Percentiles rank a stretch among this genome's conserved stretches.
Evolutionary conservation across 1,284 basidiomycete genomes (phyloP).

Genomic region (Schizophyllum amplum): DNA sequence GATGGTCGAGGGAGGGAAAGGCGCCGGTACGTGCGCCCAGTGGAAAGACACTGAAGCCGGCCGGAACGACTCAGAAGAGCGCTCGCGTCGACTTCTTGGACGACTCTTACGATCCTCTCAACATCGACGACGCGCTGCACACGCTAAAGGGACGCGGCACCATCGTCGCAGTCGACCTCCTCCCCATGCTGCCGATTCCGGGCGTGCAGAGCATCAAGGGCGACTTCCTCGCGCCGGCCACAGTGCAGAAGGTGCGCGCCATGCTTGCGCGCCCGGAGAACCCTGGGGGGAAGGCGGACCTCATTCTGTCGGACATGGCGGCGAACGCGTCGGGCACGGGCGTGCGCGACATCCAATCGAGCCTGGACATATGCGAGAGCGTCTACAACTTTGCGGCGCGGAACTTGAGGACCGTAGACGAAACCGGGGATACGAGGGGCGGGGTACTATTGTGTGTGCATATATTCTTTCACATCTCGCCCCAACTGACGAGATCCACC

Average conservation of each 20-base stretch:
- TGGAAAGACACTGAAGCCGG: neutral
- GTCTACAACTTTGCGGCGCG: constrained; percentile 53
- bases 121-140: constrained; percentile 25
- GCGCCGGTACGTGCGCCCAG: constrained; percentile 1
- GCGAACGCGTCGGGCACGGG: constrained; percentile 62
- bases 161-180: constrained; percentile 69
- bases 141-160: constrained; percentile 32
- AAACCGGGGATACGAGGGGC: constrained; percentile 34
- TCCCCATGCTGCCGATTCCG: constrained; percentile 57
- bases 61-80: constrained; percentile 1
- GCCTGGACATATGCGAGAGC: constrained; percentile 54
- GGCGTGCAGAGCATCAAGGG: constrained; percentile 65
- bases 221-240: constrained; percentile 63
- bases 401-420: constrained; percentile 41
- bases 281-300: constrained; percentile 46
- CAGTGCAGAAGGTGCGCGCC: constrained; percentile 38
- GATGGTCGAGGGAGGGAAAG: constrained; percentile 23
- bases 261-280: constrained; percentile 33
- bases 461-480: neutral
- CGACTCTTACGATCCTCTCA: constrained; percentile 29
- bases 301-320: constrained; percentile 75
- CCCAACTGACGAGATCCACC: neutral
- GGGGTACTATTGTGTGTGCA: constrained; percentile 61
- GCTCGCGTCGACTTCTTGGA: neutral
- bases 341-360: constrained; percentile 48